Base-by-base conservation (phyloP, 208 protist genomes). In the Zelonia costaricensis region DNA sequence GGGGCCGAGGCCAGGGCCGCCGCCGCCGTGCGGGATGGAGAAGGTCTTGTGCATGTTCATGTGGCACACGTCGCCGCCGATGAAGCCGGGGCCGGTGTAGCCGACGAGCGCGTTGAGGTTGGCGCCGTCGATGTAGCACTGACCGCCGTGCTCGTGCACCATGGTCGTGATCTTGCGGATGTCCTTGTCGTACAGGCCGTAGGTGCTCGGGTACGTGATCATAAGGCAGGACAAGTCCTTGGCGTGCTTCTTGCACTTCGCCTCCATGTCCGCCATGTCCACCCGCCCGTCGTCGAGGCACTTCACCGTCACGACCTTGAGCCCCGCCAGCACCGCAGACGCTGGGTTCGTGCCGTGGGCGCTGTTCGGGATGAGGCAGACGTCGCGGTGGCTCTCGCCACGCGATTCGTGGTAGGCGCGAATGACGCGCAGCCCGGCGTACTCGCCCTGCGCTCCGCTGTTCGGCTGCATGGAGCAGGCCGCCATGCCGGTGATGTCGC, bases 31-130 rank as follows among this genome's bases (percentile, higher is more conserved):
- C 15, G 96, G 96, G 65, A 98, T 98, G 57, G 84, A 87, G 82
- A 99, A 99, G n/a, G 98, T 99, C 85, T 99, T 99, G 92, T 99
- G 98, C 31, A 99, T 81, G 84, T 99, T 99, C 35, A 99, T 82
- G 68, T 99, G 98, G 76, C 96, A 99, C 18, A 99, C 98, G 73
- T 99, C 98, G 0, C 97, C 98, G 42, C 97, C 97, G 61, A 98
- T 91, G 66, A 96, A 91, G 59, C 94, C 98, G n/a, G 98, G 98
- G 18, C 85, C 78, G 28, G 83, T 97, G 47, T 98, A 91, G 38
- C 95, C 97, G 8, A 98, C 88, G 55, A 97, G 93, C 22, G 98
- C 98, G 75, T 99, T 99, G 72, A 99, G 87, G 87, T 99, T 99
- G 23, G 98, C 98, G 23, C 98, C 98, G 64, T 99, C 98, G 80